Percentiles rank a stretch among this genome's conserved stretches.
phyloP scores from a whole-genome alignment of 2,329 filamentous ascomycete species.

The Pestalotiopsis sp. region DNA sequence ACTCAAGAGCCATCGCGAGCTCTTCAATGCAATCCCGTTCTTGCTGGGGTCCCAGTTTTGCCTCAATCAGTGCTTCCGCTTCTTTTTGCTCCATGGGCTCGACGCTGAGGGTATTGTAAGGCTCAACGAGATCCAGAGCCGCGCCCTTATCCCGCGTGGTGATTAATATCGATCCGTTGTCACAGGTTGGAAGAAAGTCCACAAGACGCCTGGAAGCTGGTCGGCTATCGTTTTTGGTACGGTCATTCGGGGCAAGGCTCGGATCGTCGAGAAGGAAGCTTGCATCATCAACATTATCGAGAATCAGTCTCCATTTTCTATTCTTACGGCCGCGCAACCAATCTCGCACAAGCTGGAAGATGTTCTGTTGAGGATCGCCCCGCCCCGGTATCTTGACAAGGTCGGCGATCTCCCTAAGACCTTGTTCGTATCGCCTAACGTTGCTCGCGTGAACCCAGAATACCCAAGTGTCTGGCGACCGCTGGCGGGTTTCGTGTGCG shows the following conservation, averaged over 20 bases:
- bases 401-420: slow-evolving; percentile 35
- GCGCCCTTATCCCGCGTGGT: slow-evolving; percentile 22
- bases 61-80: slow-evolving; percentile 33
- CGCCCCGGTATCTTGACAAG: slow-evolving; percentile 28
- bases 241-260: slow-evolving; percentile 24
- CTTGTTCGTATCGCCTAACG: slow-evolving; percentile 33
- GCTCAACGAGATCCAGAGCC: slow-evolving; percentile 23
- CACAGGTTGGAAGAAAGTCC: neutral
- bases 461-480: neutral
- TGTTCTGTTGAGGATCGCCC: slow-evolving; percentile 12
- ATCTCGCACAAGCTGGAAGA: slow-evolving; percentile 24
- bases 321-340: slow-evolving; percentile 34
- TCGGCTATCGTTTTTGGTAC: slow-evolving; percentile 19
- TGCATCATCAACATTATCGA: slow-evolving; percentile 40
- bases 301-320: slow-evolving; percentile 36
- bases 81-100: slow-evolving; percentile 30
- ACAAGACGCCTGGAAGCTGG: neutral
- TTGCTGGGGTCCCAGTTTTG: slow-evolving; percentile 21
- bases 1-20: slow-evolving; percentile 32
- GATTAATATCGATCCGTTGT: slow-evolving; percentile 33
- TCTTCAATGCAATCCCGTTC: slow-evolving; percentile 19
- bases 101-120: slow-evolving; percentile 26
- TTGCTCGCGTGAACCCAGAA: slow-evolving; percentile 21
- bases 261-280: slow-evolving; percentile 27
- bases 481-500: neutral